phyloP scores from a whole-genome alignment of 83 land plant genomes.

The Isoetes engelmannii region DNA sequence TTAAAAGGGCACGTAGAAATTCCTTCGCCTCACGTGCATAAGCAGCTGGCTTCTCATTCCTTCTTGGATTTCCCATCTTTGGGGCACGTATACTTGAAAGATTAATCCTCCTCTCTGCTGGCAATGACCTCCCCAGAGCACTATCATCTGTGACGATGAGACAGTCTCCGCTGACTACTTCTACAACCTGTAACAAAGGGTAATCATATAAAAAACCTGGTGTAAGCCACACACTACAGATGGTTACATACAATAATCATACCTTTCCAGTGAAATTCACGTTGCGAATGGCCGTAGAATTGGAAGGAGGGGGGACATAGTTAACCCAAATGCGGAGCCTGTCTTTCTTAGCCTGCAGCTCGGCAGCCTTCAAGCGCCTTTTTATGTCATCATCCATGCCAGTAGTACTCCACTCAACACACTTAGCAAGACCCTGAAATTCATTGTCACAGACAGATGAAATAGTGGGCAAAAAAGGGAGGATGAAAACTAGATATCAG shows the following conservation, averaged over 20 bases:
- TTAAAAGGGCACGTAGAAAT: constrained; percentile 62
- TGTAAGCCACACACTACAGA: neutral
- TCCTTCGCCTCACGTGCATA: constrained; percentile 96
- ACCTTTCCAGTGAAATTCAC: constrained; percentile 92
- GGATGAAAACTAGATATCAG: neutral
- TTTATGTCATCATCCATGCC: constrained; percentile 90
- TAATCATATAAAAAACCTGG: neutral
- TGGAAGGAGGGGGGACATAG: constrained; percentile 72
- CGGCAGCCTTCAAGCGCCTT: constrained; percentile 63
- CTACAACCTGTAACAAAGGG: constrained; percentile 55
- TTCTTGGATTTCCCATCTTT: constrained; percentile 69
- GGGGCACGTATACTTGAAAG: constrained; percentile 93
- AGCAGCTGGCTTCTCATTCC: constrained; percentile 63
- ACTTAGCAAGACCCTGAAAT: constrained; percentile 83
- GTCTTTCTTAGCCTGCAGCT: constrained; percentile 86
- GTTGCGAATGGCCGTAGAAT: constrained; percentile 87
- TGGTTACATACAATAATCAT: no score
- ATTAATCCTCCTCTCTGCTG: constrained; percentile 83
- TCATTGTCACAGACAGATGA: constrained; percentile 6
- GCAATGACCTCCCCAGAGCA: constrained; percentile 64
- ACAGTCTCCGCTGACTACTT: constrained; percentile 97
- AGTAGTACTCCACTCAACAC: constrained; percentile 94
- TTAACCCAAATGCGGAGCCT: constrained; percentile 74
- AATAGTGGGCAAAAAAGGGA: neutral
- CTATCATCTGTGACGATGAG: constrained; percentile 90